Evolutionary conservation across 1,139 yeast species (phyloP), one percentile per base, ranked within the genome.

Genomic region (Scheffersomyces lignicola): DNA sequence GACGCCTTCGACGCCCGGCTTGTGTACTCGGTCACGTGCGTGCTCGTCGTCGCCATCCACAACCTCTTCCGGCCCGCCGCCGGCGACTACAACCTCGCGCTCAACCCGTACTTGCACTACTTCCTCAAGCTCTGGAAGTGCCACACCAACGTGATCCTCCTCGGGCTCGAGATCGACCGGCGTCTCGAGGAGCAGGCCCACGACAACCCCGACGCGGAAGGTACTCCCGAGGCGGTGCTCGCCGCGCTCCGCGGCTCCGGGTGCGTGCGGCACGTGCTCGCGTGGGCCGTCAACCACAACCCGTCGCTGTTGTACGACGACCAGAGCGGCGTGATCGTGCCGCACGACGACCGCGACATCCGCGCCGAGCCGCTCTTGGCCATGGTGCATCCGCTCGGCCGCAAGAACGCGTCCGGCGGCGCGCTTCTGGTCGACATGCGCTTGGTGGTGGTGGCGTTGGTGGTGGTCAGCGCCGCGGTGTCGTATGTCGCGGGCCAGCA

Each of bases 81-180:
- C n/a, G 59, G 50, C 7, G 57, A 34, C 2, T 58, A 60, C 29
- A 75, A 72, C 41, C 48, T 76, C 12, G 65, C 72, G 11, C 40
- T 72, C 30, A 81, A 81, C 47, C 92, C 92, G 8, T 83, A 80
- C 47, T 53, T 80, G 33, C 73, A 73, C 24, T 65, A 69, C 33
- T 71, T 79, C 37, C 58, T 80, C 7, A 74, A 76, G 31, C 51
- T 78, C 8, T 83, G 90, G 89, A 80, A 79, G 48, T 69, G 77
- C 32, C 76, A 78, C 44, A 79, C 88, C 2, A 72, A 69, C 39
- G 67, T 80, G 5, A 66, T 83, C 0, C 53, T 74, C 7, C 55
- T 76, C 6, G 85, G 85, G 0, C 56, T 83, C 14, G 84, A 79
- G 45, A 74, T 81, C 32, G 90, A 83, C 52, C 61, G 88, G 42